Evolutionary conservation across 2,329 filamentous ascomycete genomes (phyloP).

Genomic region (Nigrospora osmanthi): DNA sequence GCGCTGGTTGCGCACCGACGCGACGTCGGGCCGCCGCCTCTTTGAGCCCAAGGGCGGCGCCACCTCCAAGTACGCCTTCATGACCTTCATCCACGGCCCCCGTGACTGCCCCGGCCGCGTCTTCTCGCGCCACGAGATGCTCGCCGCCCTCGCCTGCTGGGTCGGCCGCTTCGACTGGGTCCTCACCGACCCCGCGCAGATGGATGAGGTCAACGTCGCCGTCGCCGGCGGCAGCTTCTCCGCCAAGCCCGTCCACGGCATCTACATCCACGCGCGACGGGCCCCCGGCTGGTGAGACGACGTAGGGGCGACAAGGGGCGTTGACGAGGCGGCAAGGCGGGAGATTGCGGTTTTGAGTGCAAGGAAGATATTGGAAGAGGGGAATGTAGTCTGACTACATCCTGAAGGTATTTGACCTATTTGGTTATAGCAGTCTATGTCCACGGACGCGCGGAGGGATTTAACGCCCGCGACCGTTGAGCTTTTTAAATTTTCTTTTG

Average conservation of each 20-base stretch:
- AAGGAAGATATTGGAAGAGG: no score
- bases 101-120: constrained; percentile 51
- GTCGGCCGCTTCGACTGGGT: constrained; percentile 10
- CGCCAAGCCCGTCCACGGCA: constrained; percentile 6
- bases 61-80: constrained; percentile 46
- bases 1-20: constrained; percentile 37
- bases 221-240: constrained; percentile 8
- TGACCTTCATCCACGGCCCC: constrained; percentile 47
- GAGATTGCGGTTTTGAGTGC: no score
- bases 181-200: constrained; percentile 4
- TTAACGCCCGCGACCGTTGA: no score
- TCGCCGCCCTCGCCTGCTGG: constrained; percentile 39
- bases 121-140: constrained; percentile 60
- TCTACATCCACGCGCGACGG: neutral
- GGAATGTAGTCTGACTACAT: no score
- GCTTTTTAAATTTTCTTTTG: no score
- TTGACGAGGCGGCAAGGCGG: no score
- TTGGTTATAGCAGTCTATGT: no score
- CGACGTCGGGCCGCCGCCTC: constrained; percentile 30
- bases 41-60: constrained; percentile 25
- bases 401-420: no score
- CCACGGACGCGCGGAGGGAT: no score
- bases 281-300: neutral
- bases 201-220: constrained; percentile 7
- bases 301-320: no score